A percentile compares a stretch with the other conserved stretches of the same genome.
phyloP scores from a whole-genome alignment of 202 grass and related monocot species.

The Eragrostis tef region DNA sequence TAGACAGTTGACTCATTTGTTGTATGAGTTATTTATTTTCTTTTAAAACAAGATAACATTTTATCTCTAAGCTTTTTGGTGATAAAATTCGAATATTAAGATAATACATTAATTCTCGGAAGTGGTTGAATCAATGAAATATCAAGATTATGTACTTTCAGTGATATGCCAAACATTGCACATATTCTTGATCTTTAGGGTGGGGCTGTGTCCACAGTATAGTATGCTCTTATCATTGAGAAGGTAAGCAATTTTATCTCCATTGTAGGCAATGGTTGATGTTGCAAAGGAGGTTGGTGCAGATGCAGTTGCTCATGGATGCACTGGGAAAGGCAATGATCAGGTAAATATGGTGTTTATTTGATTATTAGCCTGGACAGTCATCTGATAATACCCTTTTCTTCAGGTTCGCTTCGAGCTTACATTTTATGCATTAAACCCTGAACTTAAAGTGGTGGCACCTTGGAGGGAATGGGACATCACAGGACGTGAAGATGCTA shows the following conservation, averaged over 20 bases:
- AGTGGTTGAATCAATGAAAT: slow-evolving; percentile 24
- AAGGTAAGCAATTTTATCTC: slow-evolving; percentile 43
- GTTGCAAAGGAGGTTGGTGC: slow-evolving; percentile 95
- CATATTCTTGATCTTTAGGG: slow-evolving; percentile 8
- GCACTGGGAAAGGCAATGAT: slow-evolving; percentile 99
- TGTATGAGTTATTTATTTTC: background rate
- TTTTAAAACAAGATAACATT: background rate
- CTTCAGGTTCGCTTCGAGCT: slow-evolving; percentile 96
- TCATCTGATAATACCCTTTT: slow-evolving; percentile 43
- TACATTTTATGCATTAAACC: slow-evolving; percentile 92
- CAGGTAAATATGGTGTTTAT: slow-evolving; percentile 60
- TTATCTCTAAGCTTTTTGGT: slow-evolving; percentile 2
- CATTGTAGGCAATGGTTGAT: slow-evolving; percentile 92
- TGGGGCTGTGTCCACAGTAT: background rate
- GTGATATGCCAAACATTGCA: background rate
- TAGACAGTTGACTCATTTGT: background rate
- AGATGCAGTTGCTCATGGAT: slow-evolving; percentile 94
- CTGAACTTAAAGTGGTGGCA: slow-evolving; percentile 90
- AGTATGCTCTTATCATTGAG: background rate
- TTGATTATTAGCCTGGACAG: slow-evolving; percentile 32
- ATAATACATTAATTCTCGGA: background rate
- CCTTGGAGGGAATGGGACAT: slow-evolving; percentile 99
- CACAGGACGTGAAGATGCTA: slow-evolving; percentile 93
- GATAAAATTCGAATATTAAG: slow-evolving; percentile 2
- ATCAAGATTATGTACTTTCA: slow-evolving; percentile 21